Base-by-base conservation (phyloP, 768 basidiomycete species). In the Leucocoprinus leucothites region DNA sequence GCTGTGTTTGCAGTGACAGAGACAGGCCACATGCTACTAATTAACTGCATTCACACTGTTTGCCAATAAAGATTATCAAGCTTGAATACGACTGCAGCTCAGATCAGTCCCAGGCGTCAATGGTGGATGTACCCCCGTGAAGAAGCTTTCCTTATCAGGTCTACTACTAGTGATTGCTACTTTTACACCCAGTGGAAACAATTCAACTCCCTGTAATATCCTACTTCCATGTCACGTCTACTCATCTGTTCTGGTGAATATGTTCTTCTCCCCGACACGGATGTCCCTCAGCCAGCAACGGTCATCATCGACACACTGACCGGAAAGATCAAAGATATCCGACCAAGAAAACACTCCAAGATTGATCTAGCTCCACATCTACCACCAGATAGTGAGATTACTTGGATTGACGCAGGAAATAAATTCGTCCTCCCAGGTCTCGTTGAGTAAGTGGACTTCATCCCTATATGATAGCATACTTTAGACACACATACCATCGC, bases 351-450 rank as follows among this genome's bases (percentile, higher is more conserved):
- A 57, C 67, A 73, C 25, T 52, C 69, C 42, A 63, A 57, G 18
- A 57, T 71, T 18, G 65, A 71, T 13, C 66, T 70, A 18, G 60
- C 65, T 34, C 58, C 68, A 57, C 65, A 69, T n/a, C 45, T 48
- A 19, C 35, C 58, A 22, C 43, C 51, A 11, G 49, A 51, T 18
- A 59, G 60, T 36, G 56, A 62, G 48, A 66, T 65, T 24, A 66
- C 77, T 55, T 78, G 74, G 67, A 67, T 89, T 48, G 82, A 87
- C 61, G 82, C 77, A 16, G 84, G 80, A 18, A 69, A 82, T 41
- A 76, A 80, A 55, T 64, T 79, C 38, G 71, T 94, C 28, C 74
- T 94, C 14, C 91, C 91, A 6, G 91, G 91, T 21, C 77, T 93
- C 31, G 84, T 94, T 41, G 91, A 94, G 91, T 89, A 63, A 53